Conservation (phyloP, 1,139 yeast species). For the Blastobotrys elegans region DNA sequence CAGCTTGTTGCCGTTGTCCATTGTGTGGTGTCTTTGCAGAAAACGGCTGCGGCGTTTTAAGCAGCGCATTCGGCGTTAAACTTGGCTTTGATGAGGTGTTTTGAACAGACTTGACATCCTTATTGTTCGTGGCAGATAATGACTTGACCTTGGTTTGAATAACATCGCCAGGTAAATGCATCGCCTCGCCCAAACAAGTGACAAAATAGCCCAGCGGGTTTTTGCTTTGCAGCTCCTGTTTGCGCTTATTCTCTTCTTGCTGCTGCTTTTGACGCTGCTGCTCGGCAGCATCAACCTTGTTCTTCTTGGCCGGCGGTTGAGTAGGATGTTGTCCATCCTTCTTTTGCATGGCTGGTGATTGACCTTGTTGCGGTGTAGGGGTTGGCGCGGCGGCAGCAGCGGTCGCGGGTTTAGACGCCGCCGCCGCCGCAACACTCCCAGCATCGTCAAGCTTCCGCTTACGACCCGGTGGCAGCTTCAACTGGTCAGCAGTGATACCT, state of each 20-base stretch:
- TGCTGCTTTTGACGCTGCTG: slow-evolving; percentile 19
- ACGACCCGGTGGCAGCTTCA: slow-evolving; percentile 27
- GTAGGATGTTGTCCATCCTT: too few relatives aligned
- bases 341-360: slow-evolving; percentile 6
- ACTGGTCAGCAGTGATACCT: slow-evolving; percentile 29
- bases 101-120: neutral
- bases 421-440: slow-evolving; percentile 1
- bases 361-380: slow-evolving; percentile 22
- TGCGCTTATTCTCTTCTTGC: slow-evolving; percentile 21
- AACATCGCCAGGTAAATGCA: slow-evolving; percentile 28
- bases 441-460: slow-evolving; percentile 24
- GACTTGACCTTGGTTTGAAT: slow-evolving; percentile 13
- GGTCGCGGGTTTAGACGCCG: neutral
- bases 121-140: slow-evolving; percentile 1
- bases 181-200: slow-evolving; percentile 28
- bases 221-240: slow-evolving; percentile 25
- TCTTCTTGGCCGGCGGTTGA: slow-evolving; percentile 26
- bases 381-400: slow-evolving; percentile 16
- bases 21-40: slow-evolving; percentile 23
- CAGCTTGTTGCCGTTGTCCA: too few relatives aligned
- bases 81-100: slow-evolving; percentile 8
- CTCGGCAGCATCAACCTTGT: slow-evolving; percentile 24
- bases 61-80: slow-evolving; percentile 27
- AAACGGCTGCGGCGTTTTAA: slow-evolving; percentile 28
- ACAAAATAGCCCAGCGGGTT: slow-evolving; percentile 29